A percentile compares a stretch with the other conserved stretches of the same genome.
phyloP scores from a whole-genome alignment of 2,329 filamentous ascomycete species.

The Colletotrichum euphorbiae region DNA sequence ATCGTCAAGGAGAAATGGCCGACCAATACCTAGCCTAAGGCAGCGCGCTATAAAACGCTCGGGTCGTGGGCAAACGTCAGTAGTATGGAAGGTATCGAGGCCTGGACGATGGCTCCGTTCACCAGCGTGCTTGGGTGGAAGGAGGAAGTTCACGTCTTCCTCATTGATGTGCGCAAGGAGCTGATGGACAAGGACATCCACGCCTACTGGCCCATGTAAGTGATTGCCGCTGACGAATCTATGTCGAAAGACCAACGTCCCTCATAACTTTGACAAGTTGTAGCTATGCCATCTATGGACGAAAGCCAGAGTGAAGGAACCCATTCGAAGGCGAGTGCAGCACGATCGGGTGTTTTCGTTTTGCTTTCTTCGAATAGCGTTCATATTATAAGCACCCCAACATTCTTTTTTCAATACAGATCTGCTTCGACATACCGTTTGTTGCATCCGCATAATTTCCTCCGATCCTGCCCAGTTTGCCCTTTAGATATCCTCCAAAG shows the following conservation, averaged over 20 bases:
- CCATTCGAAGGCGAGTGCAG: too few species aligned
- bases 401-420: too few species aligned
- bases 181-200: conserved; percentile 50
- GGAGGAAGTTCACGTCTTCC: conserved; percentile 49
- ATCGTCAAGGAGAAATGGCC: conserved; percentile 63
- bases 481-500: too few species aligned
- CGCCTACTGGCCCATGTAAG: conserved; percentile 53
- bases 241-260: background rate
- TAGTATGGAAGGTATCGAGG: conserved; percentile 49
- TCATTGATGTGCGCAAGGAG: conserved; percentile 49
- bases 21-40: conserved; percentile 63
- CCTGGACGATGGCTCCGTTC: conserved; percentile 51
- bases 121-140: conserved; percentile 50
- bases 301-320: background rate
- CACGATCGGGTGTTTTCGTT: too few species aligned
- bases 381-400: too few species aligned
- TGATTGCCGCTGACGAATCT: background rate
- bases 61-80: conserved; percentile 53
- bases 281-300: conserved; percentile 12
- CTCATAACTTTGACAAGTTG: background rate
- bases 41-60: conserved; percentile 62
- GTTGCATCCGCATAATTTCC: too few species aligned
- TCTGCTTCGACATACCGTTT: too few species aligned
- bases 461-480: too few species aligned
- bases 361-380: too few species aligned